These are phyloP conservation scores for Hippophae tibetana DNA, from an alignment of 306 rosid genomes.

Conservation along the genomic window DNA sequence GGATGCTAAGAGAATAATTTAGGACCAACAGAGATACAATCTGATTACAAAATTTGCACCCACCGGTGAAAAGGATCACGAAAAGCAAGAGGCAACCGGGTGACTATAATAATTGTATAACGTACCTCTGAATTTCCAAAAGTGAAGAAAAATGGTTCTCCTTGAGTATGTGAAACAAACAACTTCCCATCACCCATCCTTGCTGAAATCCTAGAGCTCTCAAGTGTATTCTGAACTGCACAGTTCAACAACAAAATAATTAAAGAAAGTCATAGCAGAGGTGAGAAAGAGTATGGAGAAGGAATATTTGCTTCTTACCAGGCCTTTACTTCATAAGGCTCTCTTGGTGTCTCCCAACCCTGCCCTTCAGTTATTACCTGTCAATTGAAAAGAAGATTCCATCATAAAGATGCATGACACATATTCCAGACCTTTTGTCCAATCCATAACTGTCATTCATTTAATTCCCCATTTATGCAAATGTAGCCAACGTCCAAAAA, in stretches of 20 bases:
- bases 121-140: conserved; percentile 88
- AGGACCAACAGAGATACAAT: neutral
- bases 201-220: conserved; percentile 69
- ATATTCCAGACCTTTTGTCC: too few species aligned
- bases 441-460: too few species aligned
- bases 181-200: conserved; percentile 55
- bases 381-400: conserved; percentile 11
- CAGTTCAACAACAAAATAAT: conserved; percentile 8
- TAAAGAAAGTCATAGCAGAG: neutral
- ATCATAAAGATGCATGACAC: conserved; percentile 1
- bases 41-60: neutral
- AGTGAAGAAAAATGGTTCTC: conserved; percentile 79
- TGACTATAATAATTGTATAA: neutral
- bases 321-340: conserved; percentile 95
- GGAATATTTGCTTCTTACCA: conserved; percentile 40
- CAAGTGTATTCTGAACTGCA: conserved; percentile 10
- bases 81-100: neutral
- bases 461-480: too few species aligned
- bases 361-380: conserved; percentile 74
- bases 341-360: conserved; percentile 98
- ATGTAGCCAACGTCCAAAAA: too few species aligned
- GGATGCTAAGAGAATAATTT: neutral
- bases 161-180: conserved; percentile 51
- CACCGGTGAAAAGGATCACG: neutral
- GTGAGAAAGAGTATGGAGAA: conserved; percentile 1